Evolutionary conservation across 352 stramenopile genomes (phyloP).

Genomic region (Phytophthora hybrid): DNA sequence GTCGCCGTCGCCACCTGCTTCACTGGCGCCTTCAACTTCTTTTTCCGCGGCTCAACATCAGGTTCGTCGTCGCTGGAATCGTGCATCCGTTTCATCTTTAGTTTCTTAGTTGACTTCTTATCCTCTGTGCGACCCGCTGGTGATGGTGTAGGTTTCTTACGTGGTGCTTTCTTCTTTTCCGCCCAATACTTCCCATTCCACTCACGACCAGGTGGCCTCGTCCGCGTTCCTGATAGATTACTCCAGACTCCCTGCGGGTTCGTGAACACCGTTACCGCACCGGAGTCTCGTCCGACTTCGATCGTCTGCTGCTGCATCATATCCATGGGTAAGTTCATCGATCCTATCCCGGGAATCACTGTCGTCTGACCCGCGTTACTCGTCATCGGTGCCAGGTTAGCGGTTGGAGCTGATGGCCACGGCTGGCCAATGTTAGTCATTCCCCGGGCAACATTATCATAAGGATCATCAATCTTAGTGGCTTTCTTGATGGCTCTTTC

Average conservation of each 20-base stretch:
- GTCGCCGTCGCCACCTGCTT: neutral
- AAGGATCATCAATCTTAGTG: neutral
- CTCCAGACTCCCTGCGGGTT: neutral
- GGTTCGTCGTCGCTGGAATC: neutral
- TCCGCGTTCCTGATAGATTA: neutral
- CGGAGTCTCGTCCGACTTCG: too few species aligned
- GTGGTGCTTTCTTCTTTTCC: neutral
- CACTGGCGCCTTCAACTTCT: neutral
- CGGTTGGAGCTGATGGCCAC: neutral
- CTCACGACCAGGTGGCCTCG: neutral
- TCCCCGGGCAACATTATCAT: neutral
- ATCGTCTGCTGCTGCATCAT: too few species aligned
- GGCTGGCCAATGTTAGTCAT: neutral
- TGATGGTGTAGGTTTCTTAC: neutral
- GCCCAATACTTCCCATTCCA: neutral
- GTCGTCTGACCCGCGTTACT: neutral
- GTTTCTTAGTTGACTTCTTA: neutral
- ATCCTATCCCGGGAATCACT: neutral
- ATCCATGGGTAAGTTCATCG: neutral
- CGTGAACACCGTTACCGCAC: neutral
- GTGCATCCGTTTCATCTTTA: neutral
- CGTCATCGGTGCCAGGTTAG: neutral
- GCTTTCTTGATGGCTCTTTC: neutral
- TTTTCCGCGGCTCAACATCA: neutral
- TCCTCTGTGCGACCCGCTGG: neutral